Evolutionary conservation across 768 basidiomycete species (phyloP), one percentile per base, ranked within the genome.

Genomic region (Strobilomyces dryophilus): DNA sequence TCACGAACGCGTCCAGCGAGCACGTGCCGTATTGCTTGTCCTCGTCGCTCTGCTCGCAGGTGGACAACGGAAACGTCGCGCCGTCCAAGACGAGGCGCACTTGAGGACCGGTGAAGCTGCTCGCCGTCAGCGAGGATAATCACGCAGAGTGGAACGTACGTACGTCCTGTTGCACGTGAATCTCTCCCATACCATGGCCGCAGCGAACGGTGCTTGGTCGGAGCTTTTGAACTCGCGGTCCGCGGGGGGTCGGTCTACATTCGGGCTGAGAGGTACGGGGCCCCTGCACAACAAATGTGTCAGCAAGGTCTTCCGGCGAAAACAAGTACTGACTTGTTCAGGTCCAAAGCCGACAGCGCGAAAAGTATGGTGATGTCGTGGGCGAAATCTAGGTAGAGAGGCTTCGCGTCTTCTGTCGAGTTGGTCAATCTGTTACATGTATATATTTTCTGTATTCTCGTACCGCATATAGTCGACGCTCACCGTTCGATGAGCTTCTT

Each of bases 141-240:
- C 20, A 5, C 8, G n/a, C n/a, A 12, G 15, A 47, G n/a, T n/a
- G 14, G 4, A 14, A 5, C 20, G 11, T 24, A 61, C 65, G 34
- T 37, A 71, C 71, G 71, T 72, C n/a, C 58, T 55, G 27, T 57
- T 45, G 63, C 76, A 76, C 7, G 63, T 63, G 57, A 74, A 76
- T 56, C 60, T 68, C 61, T 76, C 75, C 74, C 74, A 76, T 21
- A 73, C 47, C 71, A 77, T 75, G 32, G 64, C 67, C 26, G 73
- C 75, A n/a, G 62, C 74, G 49, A 77, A 77, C 18, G 76, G 76
- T 9, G 69, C 61, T 55, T 73, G 74, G 12, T 57, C n/a, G 4
- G 73, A 70, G n/a, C 66, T 74, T 47, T 64, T 61, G 63, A 69
- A 76, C 41, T 68, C 71, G 31, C 76, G 70, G 40, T 58, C 36